phyloP scores from a whole-genome alignment of 805 yeast genomes.

The Metschnikowia kunwiensis region DNA sequence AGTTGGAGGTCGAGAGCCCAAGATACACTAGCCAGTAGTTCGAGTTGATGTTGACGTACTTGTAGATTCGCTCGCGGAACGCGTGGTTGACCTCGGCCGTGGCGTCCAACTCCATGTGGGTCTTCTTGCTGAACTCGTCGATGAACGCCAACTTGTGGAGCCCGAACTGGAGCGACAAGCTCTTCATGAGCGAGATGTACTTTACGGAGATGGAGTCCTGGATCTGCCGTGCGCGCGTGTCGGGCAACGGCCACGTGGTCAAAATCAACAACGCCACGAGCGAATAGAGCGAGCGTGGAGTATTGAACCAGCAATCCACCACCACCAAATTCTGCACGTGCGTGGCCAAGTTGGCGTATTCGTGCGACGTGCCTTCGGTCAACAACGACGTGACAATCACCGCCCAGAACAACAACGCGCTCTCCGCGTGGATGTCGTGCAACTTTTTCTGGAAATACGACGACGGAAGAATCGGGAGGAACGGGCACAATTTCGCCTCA shows the following conservation, averaged over 20 bases:
- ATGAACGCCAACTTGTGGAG: slow-evolving; percentile 41
- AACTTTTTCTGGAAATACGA: slow-evolving; percentile 13
- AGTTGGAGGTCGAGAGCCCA: slow-evolving; percentile 33
- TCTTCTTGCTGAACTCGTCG: slow-evolving; percentile 39
- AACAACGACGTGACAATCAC: slow-evolving; percentile 36
- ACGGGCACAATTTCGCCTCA: slow-evolving; percentile 9
- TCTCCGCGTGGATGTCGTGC: slow-evolving; percentile 23
- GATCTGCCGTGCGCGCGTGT: slow-evolving; percentile 21
- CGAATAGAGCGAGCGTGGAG: slow-evolving; percentile 43
- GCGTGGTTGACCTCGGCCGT: slow-evolving; percentile 32
- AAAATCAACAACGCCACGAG: slow-evolving; percentile 38
- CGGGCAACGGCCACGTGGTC: slow-evolving; percentile 46
- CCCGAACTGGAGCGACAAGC: slow-evolving; percentile 41
- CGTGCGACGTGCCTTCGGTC: slow-evolving; percentile 18
- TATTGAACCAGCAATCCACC: slow-evolving; percentile 41
- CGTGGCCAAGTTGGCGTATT: slow-evolving; percentile 25
- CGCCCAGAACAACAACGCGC: slow-evolving; percentile 41
- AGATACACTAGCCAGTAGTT: slow-evolving; percentile 42
- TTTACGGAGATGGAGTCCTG: slow-evolving; percentile 35
- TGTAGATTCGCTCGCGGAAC: slow-evolving; percentile 41
- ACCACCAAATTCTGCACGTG: slow-evolving; percentile 40
- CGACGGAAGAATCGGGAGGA: slow-evolving; percentile 17
- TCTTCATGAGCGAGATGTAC: slow-evolving; percentile 38
- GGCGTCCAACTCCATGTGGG: slow-evolving; percentile 21
- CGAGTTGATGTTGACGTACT: slow-evolving; percentile 40